Base-by-base conservation (phyloP, 192 early-diverging fungal genomes). In the Dissophora globulifera region DNA sequence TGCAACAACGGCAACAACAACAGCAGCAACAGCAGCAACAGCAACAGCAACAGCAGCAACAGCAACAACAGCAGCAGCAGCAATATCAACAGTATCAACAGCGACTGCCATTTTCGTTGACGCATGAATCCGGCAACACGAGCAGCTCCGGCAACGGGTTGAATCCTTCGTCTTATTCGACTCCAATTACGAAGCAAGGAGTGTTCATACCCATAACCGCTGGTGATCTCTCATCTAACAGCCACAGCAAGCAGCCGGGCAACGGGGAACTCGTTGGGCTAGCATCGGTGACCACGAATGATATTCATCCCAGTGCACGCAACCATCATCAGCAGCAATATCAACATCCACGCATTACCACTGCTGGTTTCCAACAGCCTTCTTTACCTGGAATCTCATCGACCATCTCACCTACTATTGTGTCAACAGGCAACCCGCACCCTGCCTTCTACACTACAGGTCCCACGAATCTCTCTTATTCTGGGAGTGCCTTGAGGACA, bases 341-440 rank as follows among this genome's bases (percentile, higher is more conserved):
- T 50, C 70, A 65, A 40, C 70, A 65, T 7, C 62, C 70, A 17
- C 61, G 70, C 8, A 64, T 65, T 16, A 58, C 8, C 42, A 74
- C 70, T 7, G 48, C 57, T 2, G 41, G 26, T n/a, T 25, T 60
- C 6, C 54, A 52, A 16, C 54, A 33, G 22, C 50, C 56, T 11
- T 64, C 55, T 9, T 51, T n/a, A n/a, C n/a, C n/a, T n/a, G n/a
- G n/a, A n/a, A n/a, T n/a, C n/a, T n/a, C 55, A 22, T 15, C 46
- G 0, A 26, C 30, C 22, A 32, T 33, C 22, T 53, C 69, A 19
- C 48, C 61, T 5, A 26, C 7, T 25, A 46, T 51, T 26, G 10
- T 27, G 4, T 19, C 33, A 15, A 45, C 40, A 6, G 48, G 15
- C 8, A 31, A 23, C 22, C 30, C 52, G 23, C 7, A n/a, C 6